These are phyloP conservation scores for Agrocybe chaxingu DNA, from an alignment of 768 basidiomycete species.

Conservation along the genomic window DNA sequence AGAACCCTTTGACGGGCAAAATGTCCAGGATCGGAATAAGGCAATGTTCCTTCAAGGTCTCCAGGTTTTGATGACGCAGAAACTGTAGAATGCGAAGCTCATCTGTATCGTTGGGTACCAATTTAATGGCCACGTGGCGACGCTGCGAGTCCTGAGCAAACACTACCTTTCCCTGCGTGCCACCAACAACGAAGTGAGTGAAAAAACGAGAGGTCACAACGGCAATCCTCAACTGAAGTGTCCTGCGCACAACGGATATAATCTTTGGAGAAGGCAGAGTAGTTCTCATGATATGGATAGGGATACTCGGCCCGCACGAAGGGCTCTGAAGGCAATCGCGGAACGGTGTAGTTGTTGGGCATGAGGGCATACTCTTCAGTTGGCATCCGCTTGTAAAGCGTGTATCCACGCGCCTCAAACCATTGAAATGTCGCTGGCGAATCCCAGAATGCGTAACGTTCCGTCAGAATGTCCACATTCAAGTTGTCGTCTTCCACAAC, in stretches of 20 bases:
- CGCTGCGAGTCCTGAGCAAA: constrained; percentile 19
- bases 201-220: not conserved
- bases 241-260: not conserved
- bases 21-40: constrained; percentile 25
- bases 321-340: not conserved
- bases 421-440: not conserved
- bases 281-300: constrained; percentile 5
- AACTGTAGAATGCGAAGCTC: constrained; percentile 20
- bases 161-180: not conserved
- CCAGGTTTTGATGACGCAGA: constrained; percentile 12
- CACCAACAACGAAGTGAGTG: not conserved
- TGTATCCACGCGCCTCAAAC: constrained; percentile 5
- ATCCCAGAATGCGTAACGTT: constrained; percentile 7
- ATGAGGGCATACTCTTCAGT: not conserved
- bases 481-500: no score
- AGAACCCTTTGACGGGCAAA: constrained; percentile 16
- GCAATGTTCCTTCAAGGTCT: constrained; percentile 4
- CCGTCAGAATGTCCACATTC: not conserved
- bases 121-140: constrained; percentile 24
- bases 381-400: not conserved
- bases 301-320: constrained; percentile 3
- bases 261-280: not conserved
- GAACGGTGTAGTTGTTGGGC: not conserved
- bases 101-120: constrained; percentile 14
- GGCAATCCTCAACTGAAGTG: not conserved